Conservation (phyloP, 2,329 filamentous ascomycete genomes). For the Cadophora sp. region DNA sequence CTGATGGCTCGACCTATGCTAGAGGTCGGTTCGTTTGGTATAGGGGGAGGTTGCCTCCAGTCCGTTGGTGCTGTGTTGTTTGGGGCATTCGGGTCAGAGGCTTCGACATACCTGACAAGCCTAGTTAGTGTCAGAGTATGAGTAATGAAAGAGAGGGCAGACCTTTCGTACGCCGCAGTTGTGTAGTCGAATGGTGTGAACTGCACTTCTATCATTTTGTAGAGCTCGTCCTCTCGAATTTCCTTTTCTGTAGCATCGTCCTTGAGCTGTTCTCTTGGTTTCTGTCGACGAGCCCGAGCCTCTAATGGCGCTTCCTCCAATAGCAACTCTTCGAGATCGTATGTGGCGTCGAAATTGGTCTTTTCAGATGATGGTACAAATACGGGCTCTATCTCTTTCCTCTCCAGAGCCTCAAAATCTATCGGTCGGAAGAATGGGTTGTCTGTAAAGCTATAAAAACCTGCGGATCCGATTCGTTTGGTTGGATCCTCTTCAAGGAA, state of each 20-base stretch:
- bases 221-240: conserved; percentile 91
- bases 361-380: conserved; percentile 96
- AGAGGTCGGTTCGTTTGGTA: conserved; percentile 19
- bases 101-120: conserved; percentile 44
- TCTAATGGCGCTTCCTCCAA: conserved; percentile 95
- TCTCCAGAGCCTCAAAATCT: conserved; percentile 83
- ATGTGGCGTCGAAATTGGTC: conserved; percentile 98
- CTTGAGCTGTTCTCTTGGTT: conserved; percentile 88
- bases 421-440: conserved; percentile 89
- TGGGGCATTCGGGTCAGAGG: conserved; percentile 40
- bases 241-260: conserved; percentile 95
- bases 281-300: conserved; percentile 89
- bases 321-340: conserved; percentile 92
- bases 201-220: conserved; percentile 91
- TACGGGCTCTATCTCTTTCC: conserved; percentile 87
- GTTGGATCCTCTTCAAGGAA: conserved; percentile 81
- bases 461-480: conserved; percentile 80
- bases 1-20: conserved; percentile 28
- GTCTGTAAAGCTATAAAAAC: conserved; percentile 83
- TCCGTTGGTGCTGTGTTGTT: conserved; percentile 28
- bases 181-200: conserved; percentile 98
- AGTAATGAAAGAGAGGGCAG: conserved; percentile 43
- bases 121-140: conserved; percentile 29
- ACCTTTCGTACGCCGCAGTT: conserved; percentile 77
- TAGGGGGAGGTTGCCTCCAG: conserved; percentile 28